These are phyloP conservation scores for Neoboletus brunneissimus DNA, from an alignment of 768 basidiomycete genomes.

Conservation along the genomic window DNA sequence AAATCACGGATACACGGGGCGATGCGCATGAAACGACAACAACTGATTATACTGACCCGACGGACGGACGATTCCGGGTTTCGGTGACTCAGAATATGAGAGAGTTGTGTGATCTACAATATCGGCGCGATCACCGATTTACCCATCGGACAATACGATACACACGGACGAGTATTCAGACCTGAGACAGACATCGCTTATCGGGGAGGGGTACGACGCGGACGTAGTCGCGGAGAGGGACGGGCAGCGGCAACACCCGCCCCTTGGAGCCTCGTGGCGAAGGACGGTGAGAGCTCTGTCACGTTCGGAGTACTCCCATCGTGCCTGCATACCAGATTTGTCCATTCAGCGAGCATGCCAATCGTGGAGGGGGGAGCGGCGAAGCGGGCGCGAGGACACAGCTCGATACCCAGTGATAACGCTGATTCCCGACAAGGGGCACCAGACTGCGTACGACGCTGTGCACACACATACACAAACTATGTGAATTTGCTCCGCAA, in stretches of 20 bases:
- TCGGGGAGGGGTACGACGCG: not conserved
- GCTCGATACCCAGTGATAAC: not conserved
- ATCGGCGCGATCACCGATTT: constrained; percentile 4
- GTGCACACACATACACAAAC: not conserved
- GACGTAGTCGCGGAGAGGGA: not conserved
- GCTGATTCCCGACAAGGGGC: not conserved
- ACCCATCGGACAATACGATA: not conserved
- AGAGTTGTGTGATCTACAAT: not conserved
- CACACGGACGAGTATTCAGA: not conserved
- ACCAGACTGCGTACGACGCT: not conserved
- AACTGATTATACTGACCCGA: not conserved
- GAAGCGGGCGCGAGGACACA: not conserved
- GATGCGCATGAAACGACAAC: constrained; percentile 1
- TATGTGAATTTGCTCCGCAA: constrained; percentile 9
- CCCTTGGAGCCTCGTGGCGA: not conserved
- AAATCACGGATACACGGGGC: not conserved
- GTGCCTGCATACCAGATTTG: not conserved
- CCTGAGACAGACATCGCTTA: constrained; percentile 5
- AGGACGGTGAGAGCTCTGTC: constrained; percentile 11
- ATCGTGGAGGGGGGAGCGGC: not conserved
- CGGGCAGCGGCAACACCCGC: not conserved
- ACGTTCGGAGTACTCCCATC: not conserved
- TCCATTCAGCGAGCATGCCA: not conserved
- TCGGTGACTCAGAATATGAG: not conserved
- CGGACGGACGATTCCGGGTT: not conserved